Conservation (phyloP, 805 yeast genomes). For the Candida morakotiae region DNA sequence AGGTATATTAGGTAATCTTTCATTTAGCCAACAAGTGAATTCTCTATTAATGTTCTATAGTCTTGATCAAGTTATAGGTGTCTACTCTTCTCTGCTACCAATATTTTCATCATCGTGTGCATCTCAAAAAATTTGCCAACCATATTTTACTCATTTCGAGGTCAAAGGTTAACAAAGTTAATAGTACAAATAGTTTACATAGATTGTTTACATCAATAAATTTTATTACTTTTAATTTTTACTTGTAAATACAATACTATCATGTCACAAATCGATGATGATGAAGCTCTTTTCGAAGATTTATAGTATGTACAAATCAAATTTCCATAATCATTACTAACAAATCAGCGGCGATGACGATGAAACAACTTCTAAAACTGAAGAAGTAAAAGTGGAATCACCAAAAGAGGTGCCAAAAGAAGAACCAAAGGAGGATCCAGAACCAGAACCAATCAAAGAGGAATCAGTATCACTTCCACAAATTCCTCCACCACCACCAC, state of each 20-base stretch:
- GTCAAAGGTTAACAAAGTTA: too few species aligned
- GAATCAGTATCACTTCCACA: too few species aligned
- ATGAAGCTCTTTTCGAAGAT: conserved; percentile 91
- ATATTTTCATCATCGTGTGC: background rate
- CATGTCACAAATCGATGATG: conserved; percentile 66
- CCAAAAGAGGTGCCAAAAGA: conserved; percentile 9
- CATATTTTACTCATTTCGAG: background rate
- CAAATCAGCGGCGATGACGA: conserved; percentile 10
- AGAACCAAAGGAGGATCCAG: conserved; percentile 5
- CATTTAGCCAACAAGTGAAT: too few species aligned
- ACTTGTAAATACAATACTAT: conserved; percentile 1
- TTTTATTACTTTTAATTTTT: conserved; percentile 2
- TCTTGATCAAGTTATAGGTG: background rate
- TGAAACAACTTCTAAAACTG: conserved; percentile 6
- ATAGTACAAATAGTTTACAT: conserved; percentile 6
- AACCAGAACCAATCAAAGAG: conserved; percentile 1
- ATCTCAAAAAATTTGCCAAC: conserved; percentile 6
- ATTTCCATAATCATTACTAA: background rate
- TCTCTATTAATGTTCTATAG: background rate
- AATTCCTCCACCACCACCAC: conserved; percentile 6
- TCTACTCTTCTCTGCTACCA: background rate
- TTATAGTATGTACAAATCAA: conserved; percentile 44
- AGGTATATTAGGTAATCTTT: conserved; percentile 71
- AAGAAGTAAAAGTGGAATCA: conserved; percentile 11
- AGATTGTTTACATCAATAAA: conserved; percentile 7